Conservation (phyloP, 768 basidiomycete genomes). For the Exidia glandulosa region DNA sequence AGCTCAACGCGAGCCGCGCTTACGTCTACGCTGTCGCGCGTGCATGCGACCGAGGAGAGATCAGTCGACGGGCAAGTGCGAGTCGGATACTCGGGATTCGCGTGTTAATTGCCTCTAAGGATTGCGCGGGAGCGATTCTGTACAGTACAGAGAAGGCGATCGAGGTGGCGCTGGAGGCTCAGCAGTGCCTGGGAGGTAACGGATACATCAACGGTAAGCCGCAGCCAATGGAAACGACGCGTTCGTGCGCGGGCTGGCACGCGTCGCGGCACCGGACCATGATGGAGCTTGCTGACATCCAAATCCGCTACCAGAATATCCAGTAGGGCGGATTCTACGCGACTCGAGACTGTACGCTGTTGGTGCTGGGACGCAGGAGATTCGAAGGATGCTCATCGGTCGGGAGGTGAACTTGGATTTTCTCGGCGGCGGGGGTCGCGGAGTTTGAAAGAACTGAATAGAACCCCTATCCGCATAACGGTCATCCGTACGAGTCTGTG, state of each 20-base stretch:
- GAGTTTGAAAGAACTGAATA: not conserved
- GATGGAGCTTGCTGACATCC: not conserved
- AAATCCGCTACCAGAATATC: constrained; percentile 53
- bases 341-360: constrained; percentile 87
- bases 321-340: constrained; percentile 74
- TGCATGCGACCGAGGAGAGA: constrained; percentile 70
- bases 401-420: constrained; percentile 80
- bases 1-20: constrained; percentile 73
- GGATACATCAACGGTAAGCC: constrained; percentile 84
- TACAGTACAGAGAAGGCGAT: constrained; percentile 89
- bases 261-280: not conserved
- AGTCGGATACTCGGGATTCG: not conserved
- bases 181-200: constrained; percentile 92
- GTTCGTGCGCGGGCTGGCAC: not conserved
- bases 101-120: constrained; percentile 32
- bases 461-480: not conserved
- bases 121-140: constrained; percentile 89
- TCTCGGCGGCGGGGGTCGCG: not conserved
- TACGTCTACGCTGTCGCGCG: constrained; percentile 90
- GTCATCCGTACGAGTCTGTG: not conserved
- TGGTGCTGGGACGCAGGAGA: constrained; percentile 96
- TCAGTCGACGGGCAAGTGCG: constrained; percentile 61
- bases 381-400: constrained; percentile 87
- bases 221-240: not conserved
- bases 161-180: constrained; percentile 81